These are phyloP conservation scores for Amylocystis lapponica DNA, from an alignment of 768 basidiomycete species.

Conservation along the genomic window DNA sequence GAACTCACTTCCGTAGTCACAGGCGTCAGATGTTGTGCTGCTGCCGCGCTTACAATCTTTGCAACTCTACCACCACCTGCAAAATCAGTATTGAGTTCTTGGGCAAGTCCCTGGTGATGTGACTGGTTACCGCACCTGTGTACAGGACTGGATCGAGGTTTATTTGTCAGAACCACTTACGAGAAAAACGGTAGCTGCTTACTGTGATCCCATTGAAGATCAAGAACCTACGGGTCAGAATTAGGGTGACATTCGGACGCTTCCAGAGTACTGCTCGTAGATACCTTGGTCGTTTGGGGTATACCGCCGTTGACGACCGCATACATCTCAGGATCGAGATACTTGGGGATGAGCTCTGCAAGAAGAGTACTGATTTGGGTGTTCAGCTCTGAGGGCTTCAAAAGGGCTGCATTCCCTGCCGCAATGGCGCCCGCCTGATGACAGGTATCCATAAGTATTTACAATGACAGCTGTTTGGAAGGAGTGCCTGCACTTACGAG, in stretches of 20 bases:
- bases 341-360: constrained; percentile 65
- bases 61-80: constrained; percentile 44
- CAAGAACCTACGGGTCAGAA: constrained; percentile 49
- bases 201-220: constrained; percentile 65
- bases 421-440: constrained; percentile 57
- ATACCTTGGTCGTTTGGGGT: constrained; percentile 54
- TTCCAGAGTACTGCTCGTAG: not conserved
- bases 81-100: not conserved
- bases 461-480: too few relatives aligned
- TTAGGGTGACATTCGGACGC: not conserved
- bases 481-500: constrained; percentile 38
- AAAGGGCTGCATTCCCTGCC: constrained; percentile 63
- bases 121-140: constrained; percentile 2
- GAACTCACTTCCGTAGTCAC: constrained; percentile 48
- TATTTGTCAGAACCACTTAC: not conserved
- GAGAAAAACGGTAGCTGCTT: constrained; percentile 18
- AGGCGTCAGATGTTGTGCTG: constrained; percentile 75
- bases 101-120: not conserved
- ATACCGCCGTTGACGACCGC: constrained; percentile 65
- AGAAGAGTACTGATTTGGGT: constrained; percentile 52
- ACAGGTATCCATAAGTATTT: not conserved
- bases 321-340: constrained; percentile 64
- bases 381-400: constrained; percentile 75
- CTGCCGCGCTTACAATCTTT: constrained; percentile 62
- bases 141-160: constrained; percentile 6